These are phyloP conservation scores for Leonotis leonurus DNA, from an alignment of 257 asterid genomes.

Conservation along the genomic window DNA sequence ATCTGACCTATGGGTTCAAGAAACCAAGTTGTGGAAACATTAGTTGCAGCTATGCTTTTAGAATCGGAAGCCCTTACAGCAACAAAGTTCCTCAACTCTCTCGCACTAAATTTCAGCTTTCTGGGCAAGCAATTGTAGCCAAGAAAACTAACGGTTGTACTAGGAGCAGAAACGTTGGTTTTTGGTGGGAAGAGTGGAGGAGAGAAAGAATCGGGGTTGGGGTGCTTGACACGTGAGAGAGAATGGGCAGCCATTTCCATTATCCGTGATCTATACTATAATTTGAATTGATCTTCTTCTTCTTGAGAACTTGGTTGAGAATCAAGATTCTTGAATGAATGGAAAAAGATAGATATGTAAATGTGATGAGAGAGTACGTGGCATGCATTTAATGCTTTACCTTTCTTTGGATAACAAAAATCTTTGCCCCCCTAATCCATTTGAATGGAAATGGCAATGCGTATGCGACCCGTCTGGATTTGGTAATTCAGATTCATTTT, in stretches of 20 bases:
- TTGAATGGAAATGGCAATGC: too few relatives aligned
- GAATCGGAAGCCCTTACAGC: constrained; percentile 44
- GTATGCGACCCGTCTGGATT: too few relatives aligned
- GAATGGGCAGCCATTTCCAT: constrained; percentile 25
- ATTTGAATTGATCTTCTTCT: not conserved
- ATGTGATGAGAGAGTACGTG: constrained; percentile 20
- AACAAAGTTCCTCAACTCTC: constrained; percentile 39
- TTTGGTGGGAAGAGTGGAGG: constrained; percentile 21
- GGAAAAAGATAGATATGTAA: not conserved
- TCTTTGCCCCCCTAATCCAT: too few relatives aligned
- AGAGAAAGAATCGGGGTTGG: constrained; percentile 22
- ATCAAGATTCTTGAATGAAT: not conserved
- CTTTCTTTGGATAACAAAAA: constrained; percentile 13
- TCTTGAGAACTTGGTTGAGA: not conserved
- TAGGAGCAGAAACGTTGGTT: constrained; percentile 18
- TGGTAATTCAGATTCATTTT: too few relatives aligned
- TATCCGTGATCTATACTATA: not conserved
- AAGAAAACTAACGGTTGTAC: constrained; percentile 29
- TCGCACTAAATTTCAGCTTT: constrained; percentile 32
- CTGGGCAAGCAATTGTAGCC: constrained; percentile 43
- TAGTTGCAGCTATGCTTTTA: constrained; percentile 26
- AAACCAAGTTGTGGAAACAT: constrained; percentile 55
- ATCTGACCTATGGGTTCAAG: constrained; percentile 69
- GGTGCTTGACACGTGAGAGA: constrained; percentile 19
- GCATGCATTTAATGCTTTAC: constrained; percentile 20